Percentiles rank a stretch among this genome's conserved stretches.
These are phyloP conservation scores for Aureobasidium sp. DNA, from an alignment of 2,329 filamentous ascomycete genomes.

Conservation along the genomic window DNA sequence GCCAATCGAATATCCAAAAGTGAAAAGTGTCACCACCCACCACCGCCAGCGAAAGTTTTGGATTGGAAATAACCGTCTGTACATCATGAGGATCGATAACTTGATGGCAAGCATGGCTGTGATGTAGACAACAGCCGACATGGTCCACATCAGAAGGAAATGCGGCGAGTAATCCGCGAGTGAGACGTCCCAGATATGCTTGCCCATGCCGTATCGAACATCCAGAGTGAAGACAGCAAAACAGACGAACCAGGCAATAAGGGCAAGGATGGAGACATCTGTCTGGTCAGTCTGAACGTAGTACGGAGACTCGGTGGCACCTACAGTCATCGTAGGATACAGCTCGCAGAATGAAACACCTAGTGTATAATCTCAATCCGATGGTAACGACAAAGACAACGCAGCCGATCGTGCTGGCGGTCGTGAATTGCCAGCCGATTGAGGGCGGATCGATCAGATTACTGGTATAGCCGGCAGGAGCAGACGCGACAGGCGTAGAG, in stretches of 20 bases:
- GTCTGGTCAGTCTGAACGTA: neutral
- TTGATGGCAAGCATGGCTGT: neutral
- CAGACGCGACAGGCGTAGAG: neutral
- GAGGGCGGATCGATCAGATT: constrained; percentile 12
- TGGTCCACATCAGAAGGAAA: neutral
- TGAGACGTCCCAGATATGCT: neutral
- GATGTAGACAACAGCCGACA: neutral
- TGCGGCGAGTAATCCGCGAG: neutral
- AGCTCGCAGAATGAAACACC: neutral
- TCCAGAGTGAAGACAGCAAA: neutral
- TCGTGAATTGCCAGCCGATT: neutral
- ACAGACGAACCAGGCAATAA: neutral
- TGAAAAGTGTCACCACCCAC: neutral
- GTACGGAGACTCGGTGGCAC: neutral
- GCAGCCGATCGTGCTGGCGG: neutral
- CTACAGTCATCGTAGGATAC: neutral
- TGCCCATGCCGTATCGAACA: neutral
- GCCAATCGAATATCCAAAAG: neutral
- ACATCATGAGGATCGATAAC: neutral
- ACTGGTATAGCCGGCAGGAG: neutral
- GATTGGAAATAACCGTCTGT: neutral
- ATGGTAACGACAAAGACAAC: neutral
- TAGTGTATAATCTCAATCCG: neutral
- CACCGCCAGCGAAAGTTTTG: neutral
- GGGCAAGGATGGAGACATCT: neutral